A percentile compares a stretch with the other conserved stretches of the same genome.
These are phyloP conservation scores for Aspergillus funiculosus DNA, from an alignment of 495 filamentous ascomycete species.

Conservation along the genomic window DNA sequence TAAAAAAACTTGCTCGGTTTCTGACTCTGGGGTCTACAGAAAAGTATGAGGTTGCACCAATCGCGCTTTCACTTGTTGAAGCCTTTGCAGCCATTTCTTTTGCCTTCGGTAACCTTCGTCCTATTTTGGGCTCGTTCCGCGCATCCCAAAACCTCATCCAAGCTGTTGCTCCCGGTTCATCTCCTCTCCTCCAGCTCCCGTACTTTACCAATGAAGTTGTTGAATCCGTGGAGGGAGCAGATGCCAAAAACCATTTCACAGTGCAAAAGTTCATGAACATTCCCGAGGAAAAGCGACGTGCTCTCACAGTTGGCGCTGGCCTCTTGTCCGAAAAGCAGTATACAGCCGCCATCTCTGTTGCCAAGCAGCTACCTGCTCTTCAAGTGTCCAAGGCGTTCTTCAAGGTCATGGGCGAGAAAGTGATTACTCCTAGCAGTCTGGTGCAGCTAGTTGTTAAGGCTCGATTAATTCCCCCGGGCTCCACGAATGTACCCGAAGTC, in stretches of 20 bases:
- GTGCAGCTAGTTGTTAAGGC: constrained; percentile 93
- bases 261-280: constrained; percentile 84
- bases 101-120: constrained; percentile 76
- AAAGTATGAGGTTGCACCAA: constrained; percentile 74
- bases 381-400: constrained; percentile 94
- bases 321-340: constrained; percentile 75
- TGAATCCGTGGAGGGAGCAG: constrained; percentile 66
- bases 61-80: constrained; percentile 75
- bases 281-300: constrained; percentile 66
- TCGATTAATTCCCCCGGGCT: constrained; percentile 87
- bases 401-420: constrained; percentile 92
- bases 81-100: constrained; percentile 83
- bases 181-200: constrained; percentile 88
- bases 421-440: constrained; percentile 85
- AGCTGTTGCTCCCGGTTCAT: constrained; percentile 73
- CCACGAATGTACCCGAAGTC: constrained; percentile 61
- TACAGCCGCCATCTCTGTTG: constrained; percentile 63
- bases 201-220: constrained; percentile 74
- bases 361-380: constrained; percentile 73
- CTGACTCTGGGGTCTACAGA: constrained; percentile 33
- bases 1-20: no score
- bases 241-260: constrained; percentile 63
- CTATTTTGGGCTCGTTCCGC: constrained; percentile 76
- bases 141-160: constrained; percentile 82
- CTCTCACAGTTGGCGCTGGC: constrained; percentile 58